A percentile compares a stretch with the other conserved stretches of the same genome.
phyloP scores from a whole-genome alignment of 129 eudicot genomes.

The Flaveria ramosissima region DNA sequence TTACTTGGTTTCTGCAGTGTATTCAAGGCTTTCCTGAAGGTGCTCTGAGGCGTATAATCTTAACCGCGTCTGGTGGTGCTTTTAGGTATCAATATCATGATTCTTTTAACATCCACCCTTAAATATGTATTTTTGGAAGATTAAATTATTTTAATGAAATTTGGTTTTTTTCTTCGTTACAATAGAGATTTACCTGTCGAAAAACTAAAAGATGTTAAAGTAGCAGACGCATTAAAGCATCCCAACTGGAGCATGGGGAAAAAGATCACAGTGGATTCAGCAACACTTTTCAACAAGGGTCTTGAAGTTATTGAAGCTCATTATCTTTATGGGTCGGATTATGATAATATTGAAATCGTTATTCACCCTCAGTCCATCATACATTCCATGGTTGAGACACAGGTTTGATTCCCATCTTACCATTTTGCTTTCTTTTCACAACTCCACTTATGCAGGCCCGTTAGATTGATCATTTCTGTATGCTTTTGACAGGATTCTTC shows the following conservation, averaged over 20 bases:
- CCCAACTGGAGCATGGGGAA: constrained; percentile 99
- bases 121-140: neutral
- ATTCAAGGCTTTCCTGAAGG: constrained; percentile 97
- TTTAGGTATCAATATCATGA: constrained; percentile 58
- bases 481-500: constrained; percentile 70
- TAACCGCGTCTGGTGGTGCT: constrained; percentile 98
- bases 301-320: constrained; percentile 98
- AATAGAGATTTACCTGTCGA: constrained; percentile 93
- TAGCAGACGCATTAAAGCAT: constrained; percentile 93
- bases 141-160: neutral
- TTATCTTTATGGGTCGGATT: constrained; percentile 83
- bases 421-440: neutral
- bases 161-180: constrained; percentile 14
- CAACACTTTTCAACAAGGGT: constrained; percentile 97
- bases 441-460: constrained; percentile 40
- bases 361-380: constrained; percentile 97
- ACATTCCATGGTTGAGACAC: constrained; percentile 97
- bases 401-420: constrained; percentile 42
- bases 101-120: neutral
- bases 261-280: constrained; percentile 95
- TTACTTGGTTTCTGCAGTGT: constrained; percentile 50
- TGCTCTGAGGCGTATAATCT: constrained; percentile 83
- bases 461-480: constrained; percentile 1
- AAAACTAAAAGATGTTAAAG: constrained; percentile 83
- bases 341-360: constrained; percentile 86